Evolutionary conservation across 78 protist genomes (phyloP).

Genomic region (Polysphondylium violaceum): DNA sequence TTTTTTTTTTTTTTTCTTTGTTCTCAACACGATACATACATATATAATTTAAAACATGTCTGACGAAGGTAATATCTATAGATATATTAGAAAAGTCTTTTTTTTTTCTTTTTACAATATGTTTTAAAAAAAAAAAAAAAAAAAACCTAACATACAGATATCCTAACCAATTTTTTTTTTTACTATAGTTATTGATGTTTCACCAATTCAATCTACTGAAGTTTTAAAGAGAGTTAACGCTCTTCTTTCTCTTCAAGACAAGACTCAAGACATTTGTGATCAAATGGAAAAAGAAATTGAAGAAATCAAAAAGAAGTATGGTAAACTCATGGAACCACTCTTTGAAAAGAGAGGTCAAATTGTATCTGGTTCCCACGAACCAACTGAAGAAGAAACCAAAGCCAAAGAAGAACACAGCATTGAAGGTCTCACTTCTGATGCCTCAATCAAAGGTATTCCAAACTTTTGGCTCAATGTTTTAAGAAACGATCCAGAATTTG

Average conservation of each 20-base stretch:
- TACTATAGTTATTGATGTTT: no score
- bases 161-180: no score
- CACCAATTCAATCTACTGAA: no score
- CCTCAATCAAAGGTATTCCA: slow-evolving; percentile 74
- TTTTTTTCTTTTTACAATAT: no score
- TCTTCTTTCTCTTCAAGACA: slow-evolving; percentile 26
- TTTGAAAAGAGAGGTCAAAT: slow-evolving; percentile 48
- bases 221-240: slow-evolving; percentile 70
- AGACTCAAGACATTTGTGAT: background rate
- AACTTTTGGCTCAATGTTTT: slow-evolving; percentile 54
- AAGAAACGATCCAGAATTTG: slow-evolving; percentile 20
- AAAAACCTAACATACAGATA: no score
- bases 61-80: no score
- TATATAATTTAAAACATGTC: no score
- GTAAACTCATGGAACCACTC: slow-evolving; percentile 26
- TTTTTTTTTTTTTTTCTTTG: no score
- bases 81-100: no score
- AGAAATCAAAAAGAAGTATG: slow-evolving; percentile 54
- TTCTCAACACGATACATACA: no score
- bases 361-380: slow-evolving; percentile 55
- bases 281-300: slow-evolving; percentile 37
- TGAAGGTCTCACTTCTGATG: slow-evolving; percentile 15
- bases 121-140: no score
- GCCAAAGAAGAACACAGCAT: slow-evolving; percentile 51
- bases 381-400: slow-evolving; percentile 16